Base-by-base conservation (phyloP, 106 monocot species). In the Dendrobium catenatum region DNA sequence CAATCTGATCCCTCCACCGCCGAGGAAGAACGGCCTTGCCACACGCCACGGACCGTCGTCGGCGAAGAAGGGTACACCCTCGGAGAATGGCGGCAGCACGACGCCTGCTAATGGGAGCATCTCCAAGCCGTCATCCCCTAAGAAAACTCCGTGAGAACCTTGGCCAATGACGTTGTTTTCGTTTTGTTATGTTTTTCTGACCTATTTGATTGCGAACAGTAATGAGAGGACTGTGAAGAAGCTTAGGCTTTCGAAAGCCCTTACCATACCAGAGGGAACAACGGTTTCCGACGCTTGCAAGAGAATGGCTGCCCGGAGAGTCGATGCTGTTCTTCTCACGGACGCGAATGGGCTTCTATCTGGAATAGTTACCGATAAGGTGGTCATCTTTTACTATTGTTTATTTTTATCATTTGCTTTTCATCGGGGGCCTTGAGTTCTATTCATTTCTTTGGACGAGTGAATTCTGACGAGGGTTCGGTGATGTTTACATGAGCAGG, bases 281-380 rank as follows among this genome's bases (percentile, higher is more conserved):
- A 87, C 81, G 41, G 92, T 94, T 4, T 92, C 94, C 1, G 97
- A 97, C 9, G 94, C 97, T 20, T 94, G 97, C 85, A 83, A 91
- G 72, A 83, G 97, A 81, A 97, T 97, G 97, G 92, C 94, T 5
- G 79, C 85, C 49, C 87, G 94, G 26, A 84, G 86, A 68, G 85
- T 92, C 19, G 97, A 97, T 55, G 86, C 97, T 0, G 94, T 94
- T 41, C 86, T 97, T 79, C 82, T 97, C 33, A 94, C 97, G 0
- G 97, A 97, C 83, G 79, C 88, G 0, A 94, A 89, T 74, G 97
- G 90, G 22, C 82, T 97, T 42, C 89, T 97, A 42, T 94, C 97
- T 18, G 97, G 97, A 42, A 97, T 97, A 78, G 89, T 94, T 19
- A 97, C 97, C 5, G 97, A 97, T 82, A 97, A 97, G 92, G 96